Conservation (phyloP, 2,329 filamentous ascomycete species). For the Fusarium ramigenum region DNA sequence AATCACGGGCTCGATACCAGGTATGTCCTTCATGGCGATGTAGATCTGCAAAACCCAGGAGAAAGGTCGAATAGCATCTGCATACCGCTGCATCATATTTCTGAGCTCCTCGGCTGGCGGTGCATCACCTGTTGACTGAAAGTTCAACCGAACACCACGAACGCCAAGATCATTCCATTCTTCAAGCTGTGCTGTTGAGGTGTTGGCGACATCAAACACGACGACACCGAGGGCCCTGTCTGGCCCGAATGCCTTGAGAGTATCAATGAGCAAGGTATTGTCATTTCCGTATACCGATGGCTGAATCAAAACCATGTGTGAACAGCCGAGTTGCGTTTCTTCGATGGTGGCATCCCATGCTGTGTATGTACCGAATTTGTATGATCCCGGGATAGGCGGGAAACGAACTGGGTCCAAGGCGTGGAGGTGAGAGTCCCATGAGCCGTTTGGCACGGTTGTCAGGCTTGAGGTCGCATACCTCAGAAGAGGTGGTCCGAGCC, state of each 20-base stretch:
- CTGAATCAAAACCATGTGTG: background rate
- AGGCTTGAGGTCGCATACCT: background rate
- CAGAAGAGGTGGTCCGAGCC: accelerated
- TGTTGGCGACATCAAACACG: background rate
- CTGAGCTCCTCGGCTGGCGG: background rate
- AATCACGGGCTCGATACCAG: background rate
- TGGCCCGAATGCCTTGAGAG: background rate
- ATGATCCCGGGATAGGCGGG: background rate
- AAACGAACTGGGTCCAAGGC: background rate
- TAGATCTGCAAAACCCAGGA: background rate
- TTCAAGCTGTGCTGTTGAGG: background rate
- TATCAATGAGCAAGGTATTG: background rate
- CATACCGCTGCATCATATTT: background rate
- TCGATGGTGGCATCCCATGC: background rate
- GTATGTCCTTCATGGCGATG: background rate
- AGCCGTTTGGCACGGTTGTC: background rate
- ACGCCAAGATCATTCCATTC: background rate
- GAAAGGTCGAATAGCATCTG: background rate
- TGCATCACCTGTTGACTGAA: background rate
- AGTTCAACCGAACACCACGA: background rate
- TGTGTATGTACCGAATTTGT: background rate
- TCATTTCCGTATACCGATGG: background rate
- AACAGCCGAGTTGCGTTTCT: background rate
- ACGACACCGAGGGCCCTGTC: background rate
- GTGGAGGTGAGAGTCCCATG: background rate